Evolutionary conservation across 768 basidiomycete species (phyloP).

Genomic region (Podaxis mareebaensis): DNA sequence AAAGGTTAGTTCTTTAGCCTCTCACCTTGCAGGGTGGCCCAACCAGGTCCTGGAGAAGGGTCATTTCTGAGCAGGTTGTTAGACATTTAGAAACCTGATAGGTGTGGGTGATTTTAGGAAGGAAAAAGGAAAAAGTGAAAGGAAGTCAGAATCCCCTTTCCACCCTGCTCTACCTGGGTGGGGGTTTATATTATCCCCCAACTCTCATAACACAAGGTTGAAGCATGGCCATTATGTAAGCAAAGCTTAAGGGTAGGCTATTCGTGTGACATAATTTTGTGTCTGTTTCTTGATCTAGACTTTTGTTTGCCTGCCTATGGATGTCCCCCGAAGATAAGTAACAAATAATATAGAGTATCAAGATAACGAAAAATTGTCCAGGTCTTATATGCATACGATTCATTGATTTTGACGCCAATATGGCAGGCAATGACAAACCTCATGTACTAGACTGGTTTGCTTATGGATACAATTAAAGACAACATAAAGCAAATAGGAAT

Average conservation of each 20-base stretch:
- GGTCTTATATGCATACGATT: neutral
- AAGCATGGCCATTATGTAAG: slow-evolving; percentile 7
- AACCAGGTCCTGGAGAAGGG: slow-evolving; percentile 3
- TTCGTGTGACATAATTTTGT: neutral
- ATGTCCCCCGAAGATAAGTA: neutral
- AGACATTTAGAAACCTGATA: neutral
- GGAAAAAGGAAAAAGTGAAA: neutral
- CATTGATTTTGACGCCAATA: neutral
- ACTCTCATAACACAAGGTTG: neutral
- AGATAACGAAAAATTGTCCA: neutral
- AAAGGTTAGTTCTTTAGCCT: neutral
- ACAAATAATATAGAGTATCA: neutral
- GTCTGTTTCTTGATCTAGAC: neutral
- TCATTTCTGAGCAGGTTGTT: neutral
- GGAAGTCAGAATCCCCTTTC: neutral
- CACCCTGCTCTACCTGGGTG: neutral
- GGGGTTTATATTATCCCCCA: neutral
- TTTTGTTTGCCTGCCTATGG: neutral
- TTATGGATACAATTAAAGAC: neutral
- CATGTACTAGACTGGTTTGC: neutral
- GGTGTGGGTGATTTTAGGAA: neutral
- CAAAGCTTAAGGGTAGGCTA: slow-evolving; percentile 2
- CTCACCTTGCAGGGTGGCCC: slow-evolving; percentile 12
- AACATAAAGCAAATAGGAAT: neutral
- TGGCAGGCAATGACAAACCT: neutral